phyloP scores from a whole-genome alignment of 2,329 filamentous ascomycete species.

The Aspergillus luchuensis region DNA sequence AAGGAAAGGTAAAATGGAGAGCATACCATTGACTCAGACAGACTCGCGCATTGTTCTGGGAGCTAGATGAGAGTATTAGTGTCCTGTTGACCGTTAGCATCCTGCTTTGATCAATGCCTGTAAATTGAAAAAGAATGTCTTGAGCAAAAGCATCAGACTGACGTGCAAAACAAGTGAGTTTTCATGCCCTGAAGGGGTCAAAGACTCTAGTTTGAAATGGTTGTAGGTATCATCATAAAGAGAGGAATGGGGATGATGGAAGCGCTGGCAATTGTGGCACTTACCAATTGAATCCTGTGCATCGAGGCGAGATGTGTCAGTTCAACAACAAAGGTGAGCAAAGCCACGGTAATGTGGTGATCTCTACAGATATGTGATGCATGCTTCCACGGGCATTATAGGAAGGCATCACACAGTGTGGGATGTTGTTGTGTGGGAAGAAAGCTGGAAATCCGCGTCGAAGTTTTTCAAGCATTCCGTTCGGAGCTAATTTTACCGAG shows the following conservation, averaged over 20 bases:
- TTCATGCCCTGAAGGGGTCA: constrained; percentile 79
- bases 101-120: background rate
- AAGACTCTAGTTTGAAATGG: constrained; percentile 94
- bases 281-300: constrained; percentile 29
- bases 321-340: constrained; percentile 8
- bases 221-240: constrained; percentile 77
- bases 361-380: constrained; percentile 10
- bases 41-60: background rate
- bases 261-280: constrained; percentile 15
- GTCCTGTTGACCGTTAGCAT: constrained; percentile 11
- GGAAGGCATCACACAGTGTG: constrained; percentile 15
- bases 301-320: constrained; percentile 11
- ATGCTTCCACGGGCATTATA: constrained; percentile 12
- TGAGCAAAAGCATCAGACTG: constrained; percentile 70
- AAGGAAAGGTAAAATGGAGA: constrained; percentile 36
- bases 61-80: constrained; percentile 5
- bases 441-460: constrained; percentile 21
- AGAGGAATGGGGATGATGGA: constrained; percentile 31
- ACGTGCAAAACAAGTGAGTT: constrained; percentile 76
- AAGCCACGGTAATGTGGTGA: background rate
- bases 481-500: constrained; percentile 35
- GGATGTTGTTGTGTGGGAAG: constrained; percentile 4
- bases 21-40: constrained; percentile 28
- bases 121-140: constrained; percentile 10
- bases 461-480: constrained; percentile 35